A percentile compares a stretch with the other conserved stretches of the same genome.
These are phyloP conservation scores for Fusarium domesticum DNA, from an alignment of 2,329 filamentous ascomycete species.

Conservation along the genomic window DNA sequence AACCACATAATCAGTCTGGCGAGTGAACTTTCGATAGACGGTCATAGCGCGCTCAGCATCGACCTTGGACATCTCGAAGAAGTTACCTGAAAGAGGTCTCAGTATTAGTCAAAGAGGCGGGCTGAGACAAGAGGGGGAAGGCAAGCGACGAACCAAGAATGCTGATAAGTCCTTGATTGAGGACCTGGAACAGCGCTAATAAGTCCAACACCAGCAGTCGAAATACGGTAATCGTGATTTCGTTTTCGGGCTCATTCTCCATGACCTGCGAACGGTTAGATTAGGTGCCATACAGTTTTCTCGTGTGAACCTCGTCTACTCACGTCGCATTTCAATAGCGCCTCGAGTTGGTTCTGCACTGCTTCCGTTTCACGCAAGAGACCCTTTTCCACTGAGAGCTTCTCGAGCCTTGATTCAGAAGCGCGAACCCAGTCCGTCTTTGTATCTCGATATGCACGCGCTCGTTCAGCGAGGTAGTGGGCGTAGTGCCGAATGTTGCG, in stretches of 20 bases:
- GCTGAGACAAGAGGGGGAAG: slow-evolving; percentile 12
- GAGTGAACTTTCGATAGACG: slow-evolving; percentile 89
- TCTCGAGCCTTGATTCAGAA: slow-evolving; percentile 79
- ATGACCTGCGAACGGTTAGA: slow-evolving; percentile 58
- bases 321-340: slow-evolving; percentile 86
- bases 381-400: slow-evolving; percentile 85
- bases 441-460: slow-evolving; percentile 77
- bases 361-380: slow-evolving; percentile 86
- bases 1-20: slow-evolving; percentile 89
- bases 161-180: slow-evolving; percentile 97
- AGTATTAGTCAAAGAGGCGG: slow-evolving; percentile 9
- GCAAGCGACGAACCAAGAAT: slow-evolving; percentile 67
- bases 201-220: slow-evolving; percentile 87
- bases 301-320: slow-evolving; percentile 37
- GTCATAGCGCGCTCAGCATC: slow-evolving; percentile 89
- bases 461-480: slow-evolving; percentile 79
- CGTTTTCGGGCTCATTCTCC: slow-evolving; percentile 86
- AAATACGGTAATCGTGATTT: slow-evolving; percentile 94
- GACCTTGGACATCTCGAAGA: slow-evolving; percentile 95
- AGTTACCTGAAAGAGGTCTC: slow-evolving; percentile 64
- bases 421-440: slow-evolving; percentile 86
- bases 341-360: slow-evolving; percentile 83
- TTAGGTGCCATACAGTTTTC: background rate
- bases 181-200: slow-evolving; percentile 83
- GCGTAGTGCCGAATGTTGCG: slow-evolving; percentile 91